phyloP scores from a whole-genome alignment of 2,329 filamentous ascomycete species.

The Aspergillus japonicus region DNA sequence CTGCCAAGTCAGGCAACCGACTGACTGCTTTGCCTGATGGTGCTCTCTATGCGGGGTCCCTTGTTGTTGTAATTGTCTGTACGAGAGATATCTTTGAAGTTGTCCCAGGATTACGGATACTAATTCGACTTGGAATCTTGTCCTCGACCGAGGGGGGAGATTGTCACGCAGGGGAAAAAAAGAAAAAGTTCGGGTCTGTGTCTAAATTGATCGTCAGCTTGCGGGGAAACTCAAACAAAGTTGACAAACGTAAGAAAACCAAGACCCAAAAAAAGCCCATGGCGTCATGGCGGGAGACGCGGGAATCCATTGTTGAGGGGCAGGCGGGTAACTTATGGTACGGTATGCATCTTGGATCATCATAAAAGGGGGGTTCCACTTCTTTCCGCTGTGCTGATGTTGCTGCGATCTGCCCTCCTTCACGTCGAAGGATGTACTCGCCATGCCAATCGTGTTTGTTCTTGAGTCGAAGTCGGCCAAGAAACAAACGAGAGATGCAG shows the following conservation, averaged over 20 bases:
- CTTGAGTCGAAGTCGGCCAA: background rate
- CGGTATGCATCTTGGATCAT: conserved; percentile 9
- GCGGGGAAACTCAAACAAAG: conserved; percentile 16
- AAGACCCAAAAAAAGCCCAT: conserved; percentile 13
- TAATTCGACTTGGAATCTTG: background rate
- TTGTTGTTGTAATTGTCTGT: background rate
- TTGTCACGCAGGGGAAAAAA: background rate
- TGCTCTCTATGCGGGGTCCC: background rate
- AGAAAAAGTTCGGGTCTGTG: background rate
- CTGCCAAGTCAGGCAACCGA: background rate
- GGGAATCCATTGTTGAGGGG: conserved; percentile 6
- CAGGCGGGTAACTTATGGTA: conserved; percentile 9
- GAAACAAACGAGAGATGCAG: background rate
- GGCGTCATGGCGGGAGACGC: conserved; percentile 20
- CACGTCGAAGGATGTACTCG: background rate
- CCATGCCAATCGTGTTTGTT: background rate
- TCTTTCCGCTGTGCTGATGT: background rate
- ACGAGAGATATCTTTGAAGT: background rate
- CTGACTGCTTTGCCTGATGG: background rate
- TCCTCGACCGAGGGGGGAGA: background rate
- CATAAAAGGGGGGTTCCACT: background rate
- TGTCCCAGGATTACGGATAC: background rate
- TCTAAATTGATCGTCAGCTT: conserved; percentile 14
- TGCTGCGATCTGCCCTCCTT: background rate
- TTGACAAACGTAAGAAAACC: conserved; percentile 5